Evolutionary conservation across 2,329 filamentous ascomycete genomes (phyloP), one percentile per base, ranked within the genome.

Genomic region (Anisogramma anomala): DNA sequence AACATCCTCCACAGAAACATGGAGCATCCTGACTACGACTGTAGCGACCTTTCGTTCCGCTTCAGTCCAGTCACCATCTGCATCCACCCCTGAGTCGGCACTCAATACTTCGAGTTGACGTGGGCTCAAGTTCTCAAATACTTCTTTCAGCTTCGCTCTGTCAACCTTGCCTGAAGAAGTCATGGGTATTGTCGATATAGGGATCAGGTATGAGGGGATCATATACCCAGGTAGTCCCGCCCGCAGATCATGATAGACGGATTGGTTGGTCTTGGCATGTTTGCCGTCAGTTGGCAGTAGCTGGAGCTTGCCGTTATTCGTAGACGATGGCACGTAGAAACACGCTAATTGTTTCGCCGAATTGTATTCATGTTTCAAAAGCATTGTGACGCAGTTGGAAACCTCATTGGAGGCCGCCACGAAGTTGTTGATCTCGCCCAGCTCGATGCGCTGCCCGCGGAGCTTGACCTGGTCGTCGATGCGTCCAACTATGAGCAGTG

Each of bases 401-500:
- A 82, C 72, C 13, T 63, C 49, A 0, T 54, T 51, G 7, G 67
- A 68, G 10, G 67, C 63, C 1, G 81, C 64, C 10, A 88, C 59
- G 13, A 70, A 63, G 13, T 71, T 71, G 43, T 77, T 82, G 41
- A 94, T 81, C 55, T 93, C 86, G 1, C 74, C 73, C 9, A 88
- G 70, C 55, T 94, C 85, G 28, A 94, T 78, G 33, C 83, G 68
- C 49, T 89, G 82, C 0, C 87, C 86, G 33, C 84, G 73, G 8
- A 94, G 68, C 56, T 93, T 94, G 41, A 91, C 68, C 57, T 93
- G 84, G 46, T 82, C 82, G 50, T 93, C 86, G 17, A 80, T 66
- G 27, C 85, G 72, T 13, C 84, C 84, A 8, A 76, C 60, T 30
- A 91, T 84, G 3, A 84, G 59, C 6, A 95, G 66, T 0, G 79